Base-by-base conservation (phyloP, 2,329 filamentous ascomycete species). In the Fusarium pseudocircinatum region DNA sequence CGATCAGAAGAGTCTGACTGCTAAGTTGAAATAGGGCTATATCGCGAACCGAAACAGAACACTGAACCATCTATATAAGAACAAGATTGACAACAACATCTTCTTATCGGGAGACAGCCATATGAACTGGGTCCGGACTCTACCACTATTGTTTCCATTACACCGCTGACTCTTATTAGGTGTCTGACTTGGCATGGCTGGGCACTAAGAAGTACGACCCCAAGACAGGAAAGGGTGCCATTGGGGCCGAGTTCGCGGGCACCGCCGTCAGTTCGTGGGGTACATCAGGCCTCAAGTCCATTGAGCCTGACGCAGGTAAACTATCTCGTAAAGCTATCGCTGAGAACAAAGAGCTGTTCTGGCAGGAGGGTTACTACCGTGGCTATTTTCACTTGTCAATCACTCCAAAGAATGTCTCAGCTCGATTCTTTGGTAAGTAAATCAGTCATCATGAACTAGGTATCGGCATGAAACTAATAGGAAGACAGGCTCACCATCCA, bases 41-140 rank as follows among this genome's bases (percentile, higher is more conserved):
- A 36, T 62, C 32, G 60, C 60, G 6, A 62, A 62, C 9, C 22
- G 60, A 26, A 62, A 62, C 6, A 62, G 60, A 39, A 62, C 60
- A 26, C 32, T 62, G 3, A 43, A 62, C 11, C 60, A 62, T 46
- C 24, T 62, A 4, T 62, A 62, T 5, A 59, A 47, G 16, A 62
- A 62, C 10, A 58, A 40, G 15, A 62, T 62, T 8, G 16, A 46
- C 26, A 62, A 62, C 11, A 62, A 58, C 40, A 47, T 62, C 52
- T 62, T 62, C 40, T 4, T 62, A 4, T 62, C 60, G 0, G 60
- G 60, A 14, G 60, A 62, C 1, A 62, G 60, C 6, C 60, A 62
- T 24, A 62, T 62, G 60, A 62, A 46, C 15, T 62, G 60, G 60
- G 60, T 62, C 46, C 7, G 7, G 26, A 28, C 26, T 28, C 26